Evolutionary conservation across 352 stramenopile genomes (phyloP).

Genomic region (Phytophthora fragariae): DNA sequence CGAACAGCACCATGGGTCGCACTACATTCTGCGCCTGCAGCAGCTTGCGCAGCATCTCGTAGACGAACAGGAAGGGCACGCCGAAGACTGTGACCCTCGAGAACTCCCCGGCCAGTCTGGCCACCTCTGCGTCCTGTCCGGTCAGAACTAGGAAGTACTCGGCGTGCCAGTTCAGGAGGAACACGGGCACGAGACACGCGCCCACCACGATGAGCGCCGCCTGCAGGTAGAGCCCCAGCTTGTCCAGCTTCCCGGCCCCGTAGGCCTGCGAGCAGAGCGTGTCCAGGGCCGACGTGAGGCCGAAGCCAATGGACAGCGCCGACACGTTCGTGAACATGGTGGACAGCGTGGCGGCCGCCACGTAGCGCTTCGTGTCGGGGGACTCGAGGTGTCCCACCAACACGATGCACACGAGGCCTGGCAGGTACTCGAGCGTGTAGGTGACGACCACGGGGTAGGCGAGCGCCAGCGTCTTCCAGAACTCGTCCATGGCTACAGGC

Average conservation of each 20-base stretch:
- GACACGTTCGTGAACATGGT: slow-evolving; percentile 84
- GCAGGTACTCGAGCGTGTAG: slow-evolving; percentile 62
- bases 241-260: slow-evolving; percentile 58
- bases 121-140: slow-evolving; percentile 67
- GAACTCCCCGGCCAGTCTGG: slow-evolving; percentile 64
- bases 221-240: slow-evolving; percentile 85
- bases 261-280: slow-evolving; percentile 84
- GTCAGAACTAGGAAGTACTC: slow-evolving; percentile 55
- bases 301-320: slow-evolving; percentile 76
- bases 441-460: slow-evolving; percentile 60
- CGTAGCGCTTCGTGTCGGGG: slow-evolving; percentile 58
- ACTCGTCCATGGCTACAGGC: slow-evolving; percentile 51
- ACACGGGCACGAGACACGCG: slow-evolving; percentile 54
- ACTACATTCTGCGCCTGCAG: slow-evolving; percentile 81
- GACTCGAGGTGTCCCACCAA: slow-evolving; percentile 73
- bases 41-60: slow-evolving; percentile 80
- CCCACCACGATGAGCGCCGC: slow-evolving; percentile 66
- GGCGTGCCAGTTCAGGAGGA: slow-evolving; percentile 71
- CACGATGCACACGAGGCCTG: slow-evolving; percentile 66
- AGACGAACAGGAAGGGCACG: slow-evolving; percentile 80
- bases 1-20: slow-evolving; percentile 61
- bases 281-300: slow-evolving; percentile 78
- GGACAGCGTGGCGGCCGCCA: slow-evolving; percentile 69
- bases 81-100: slow-evolving; percentile 66
- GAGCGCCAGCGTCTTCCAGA: slow-evolving; percentile 52